Evolutionary conservation across 352 stramenopile genomes (phyloP), one percentile per base, ranked within the genome.

Genomic region (Saprolegnia parasitica): DNA sequence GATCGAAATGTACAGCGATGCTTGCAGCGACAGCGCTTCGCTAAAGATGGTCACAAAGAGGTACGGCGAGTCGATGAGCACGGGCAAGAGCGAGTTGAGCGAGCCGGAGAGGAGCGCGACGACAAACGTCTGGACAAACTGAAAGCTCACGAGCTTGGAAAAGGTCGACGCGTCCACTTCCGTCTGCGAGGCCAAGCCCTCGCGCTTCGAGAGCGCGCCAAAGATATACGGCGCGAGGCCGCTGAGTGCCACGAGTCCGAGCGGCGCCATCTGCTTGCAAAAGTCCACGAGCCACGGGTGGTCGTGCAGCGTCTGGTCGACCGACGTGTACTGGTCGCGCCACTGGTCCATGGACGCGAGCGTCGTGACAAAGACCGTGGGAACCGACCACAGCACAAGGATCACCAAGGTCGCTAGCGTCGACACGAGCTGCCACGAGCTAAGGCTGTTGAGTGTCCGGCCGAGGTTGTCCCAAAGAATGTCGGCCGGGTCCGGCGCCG

Each of bases 391-490:
- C 15, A 94, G 81, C 37, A 92, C 58, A 62, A 94, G 91, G 56
- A 94, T 90, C 18, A 73, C 81, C 11, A 72, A 73, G 16, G 83
- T 86, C 1, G 87, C 65, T 0, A 73, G 75, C 5, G 76, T 68
- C 9, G 84, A 88, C 0, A 87, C 61, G 15, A 92, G 72, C 56
- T 64, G 74, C 20, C 83, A 80, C 16, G 87, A 70, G 0, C 75
- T 73, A 18, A 80, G 80, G 39, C 76, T 87, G 40, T 76, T 73
- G 47, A 86, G 89, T 18, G 67, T 76, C 0, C 84, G 71, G 62
- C 86, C 86, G 37, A 94, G 78, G 63, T 94, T 94, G 45, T 78
- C 72, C 86, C 86, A 94, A 47, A 94, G 80, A 5, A 94, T 78
- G 57, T 94, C 83, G 20, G 87, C 83, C 8, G 84, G 74, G 49